A percentile compares a stretch with the other conserved stretches of the same genome.
These are phyloP conservation scores for Fusarium vanettenii DNA, from an alignment of 2,329 filamentous ascomycete genomes.

Conservation along the genomic window DNA sequence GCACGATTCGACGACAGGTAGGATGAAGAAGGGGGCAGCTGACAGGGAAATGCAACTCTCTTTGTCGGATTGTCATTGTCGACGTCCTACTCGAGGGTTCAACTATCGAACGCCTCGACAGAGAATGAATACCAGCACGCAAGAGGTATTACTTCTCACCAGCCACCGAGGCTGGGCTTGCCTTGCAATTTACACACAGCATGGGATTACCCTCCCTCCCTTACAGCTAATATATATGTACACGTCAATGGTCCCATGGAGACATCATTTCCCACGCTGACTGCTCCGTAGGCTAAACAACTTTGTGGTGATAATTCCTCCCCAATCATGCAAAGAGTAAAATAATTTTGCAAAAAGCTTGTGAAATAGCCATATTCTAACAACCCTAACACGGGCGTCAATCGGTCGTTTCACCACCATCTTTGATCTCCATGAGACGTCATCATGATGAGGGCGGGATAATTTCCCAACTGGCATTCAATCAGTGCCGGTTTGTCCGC, in stretches of 20 bases:
- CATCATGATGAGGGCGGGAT: conserved; percentile 30
- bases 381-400: neutral
- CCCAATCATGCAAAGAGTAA: neutral
- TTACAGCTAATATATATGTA: conserved; percentile 17
- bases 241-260: conserved; percentile 8
- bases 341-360: neutral
- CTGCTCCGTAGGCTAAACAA: neutral
- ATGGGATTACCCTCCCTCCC: conserved; percentile 26
- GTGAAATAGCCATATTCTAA: neutral
- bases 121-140: neutral
- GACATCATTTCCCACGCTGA: conserved; percentile 29
- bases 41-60: neutral
- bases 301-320: neutral
- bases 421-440: conserved; percentile 15
- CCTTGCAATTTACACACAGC: conserved; percentile 8
- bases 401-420: neutral
- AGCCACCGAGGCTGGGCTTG: neutral
- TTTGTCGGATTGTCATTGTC: neutral
- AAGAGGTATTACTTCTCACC: neutral
- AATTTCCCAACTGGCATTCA: conserved; percentile 23
- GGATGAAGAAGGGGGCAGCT: conserved; percentile 3
- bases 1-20: conserved; percentile 19
- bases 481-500: neutral
- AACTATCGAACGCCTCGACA: neutral
- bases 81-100: neutral